Evolutionary conservation across 768 basidiomycete genomes (phyloP).

Genomic region (Termitomyces sp.): DNA sequence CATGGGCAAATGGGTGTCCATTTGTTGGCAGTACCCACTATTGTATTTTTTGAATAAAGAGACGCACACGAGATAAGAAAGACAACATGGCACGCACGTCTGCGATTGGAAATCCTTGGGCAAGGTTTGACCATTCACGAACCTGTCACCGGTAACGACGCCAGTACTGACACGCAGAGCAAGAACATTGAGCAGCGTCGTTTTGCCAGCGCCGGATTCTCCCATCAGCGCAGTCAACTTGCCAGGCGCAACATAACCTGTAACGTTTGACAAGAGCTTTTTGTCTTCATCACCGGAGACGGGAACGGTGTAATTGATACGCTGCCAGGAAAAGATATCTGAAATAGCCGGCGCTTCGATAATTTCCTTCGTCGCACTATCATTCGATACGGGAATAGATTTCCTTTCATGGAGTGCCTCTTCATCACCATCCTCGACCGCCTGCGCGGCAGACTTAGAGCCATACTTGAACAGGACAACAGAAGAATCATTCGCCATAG

Average conservation of each 20-base stretch:
- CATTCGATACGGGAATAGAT: neutral
- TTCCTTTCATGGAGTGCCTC: conserved; percentile 32
- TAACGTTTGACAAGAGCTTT: conserved; percentile 62
- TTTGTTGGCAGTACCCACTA: conserved; percentile 78
- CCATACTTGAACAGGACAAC: conserved; percentile 65
- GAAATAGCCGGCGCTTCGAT: conserved; percentile 27
- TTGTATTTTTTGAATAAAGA: neutral
- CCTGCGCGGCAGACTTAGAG: conserved; percentile 18
- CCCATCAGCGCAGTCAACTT: conserved; percentile 66
- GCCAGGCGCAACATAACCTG: conserved; percentile 74
- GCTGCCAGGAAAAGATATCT: conserved; percentile 67
- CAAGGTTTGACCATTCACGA: conserved; percentile 34
- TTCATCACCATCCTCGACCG: conserved; percentile 23
- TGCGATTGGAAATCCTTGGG: conserved; percentile 44
- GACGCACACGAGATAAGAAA: neutral
- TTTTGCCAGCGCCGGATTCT: conserved; percentile 30
- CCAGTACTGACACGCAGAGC: conserved; percentile 31
- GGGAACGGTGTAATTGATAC: conserved; percentile 53
- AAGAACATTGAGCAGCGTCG: conserved; percentile 40
- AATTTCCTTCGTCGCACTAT: conserved; percentile 22
- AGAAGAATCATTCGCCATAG: conserved; percentile 28
- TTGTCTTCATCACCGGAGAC: conserved; percentile 36
- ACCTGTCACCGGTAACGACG: conserved; percentile 30
- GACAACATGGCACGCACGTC: conserved; percentile 25
- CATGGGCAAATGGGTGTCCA: conserved; percentile 71